Conservation (phyloP, 345 rosid species). For the Pistacia atlantica region DNA sequence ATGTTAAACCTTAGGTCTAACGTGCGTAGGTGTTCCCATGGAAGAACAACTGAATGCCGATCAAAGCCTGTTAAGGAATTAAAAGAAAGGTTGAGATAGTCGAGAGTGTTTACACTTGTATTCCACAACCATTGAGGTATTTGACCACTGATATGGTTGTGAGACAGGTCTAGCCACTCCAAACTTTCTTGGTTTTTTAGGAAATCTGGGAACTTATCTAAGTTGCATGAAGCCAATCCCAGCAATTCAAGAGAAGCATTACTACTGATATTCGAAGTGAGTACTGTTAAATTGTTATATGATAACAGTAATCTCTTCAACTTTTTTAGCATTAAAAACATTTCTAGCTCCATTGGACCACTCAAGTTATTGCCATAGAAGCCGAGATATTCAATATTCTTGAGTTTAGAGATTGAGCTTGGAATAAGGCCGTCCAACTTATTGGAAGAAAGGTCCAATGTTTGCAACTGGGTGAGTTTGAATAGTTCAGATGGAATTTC, state of each 20-base stretch:
- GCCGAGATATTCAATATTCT: not conserved
- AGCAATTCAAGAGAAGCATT: not conserved
- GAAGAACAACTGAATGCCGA: not conserved
- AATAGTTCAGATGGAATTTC: not conserved
- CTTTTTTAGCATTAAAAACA: not conserved
- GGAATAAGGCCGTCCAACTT: not conserved
- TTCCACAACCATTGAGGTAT: slow-evolving; percentile 14
- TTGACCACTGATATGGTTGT: slow-evolving; percentile 9
- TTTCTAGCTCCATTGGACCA: not conserved
- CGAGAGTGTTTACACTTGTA: not conserved
- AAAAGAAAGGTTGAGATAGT: not conserved
- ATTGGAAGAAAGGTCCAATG: not conserved
- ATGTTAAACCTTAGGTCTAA: not conserved
- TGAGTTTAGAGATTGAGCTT: not conserved
- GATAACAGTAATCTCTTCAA: not conserved
- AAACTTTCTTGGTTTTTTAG: not conserved
- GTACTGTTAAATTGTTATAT: not conserved
- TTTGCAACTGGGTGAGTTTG: not conserved
- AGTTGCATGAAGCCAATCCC: slow-evolving; percentile 9
- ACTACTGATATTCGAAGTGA: not conserved
- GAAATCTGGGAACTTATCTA: slow-evolving; percentile 9
- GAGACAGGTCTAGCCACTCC: not conserved
- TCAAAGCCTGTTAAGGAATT: slow-evolving; percentile 20
- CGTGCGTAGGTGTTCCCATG: not conserved
- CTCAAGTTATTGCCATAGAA: not conserved